Percentiles rank a stretch among this genome's conserved stretches.
Conservation (phyloP, 2,329 filamentous ascomycete genomes). For the Phyllosticta citriasiana region DNA sequence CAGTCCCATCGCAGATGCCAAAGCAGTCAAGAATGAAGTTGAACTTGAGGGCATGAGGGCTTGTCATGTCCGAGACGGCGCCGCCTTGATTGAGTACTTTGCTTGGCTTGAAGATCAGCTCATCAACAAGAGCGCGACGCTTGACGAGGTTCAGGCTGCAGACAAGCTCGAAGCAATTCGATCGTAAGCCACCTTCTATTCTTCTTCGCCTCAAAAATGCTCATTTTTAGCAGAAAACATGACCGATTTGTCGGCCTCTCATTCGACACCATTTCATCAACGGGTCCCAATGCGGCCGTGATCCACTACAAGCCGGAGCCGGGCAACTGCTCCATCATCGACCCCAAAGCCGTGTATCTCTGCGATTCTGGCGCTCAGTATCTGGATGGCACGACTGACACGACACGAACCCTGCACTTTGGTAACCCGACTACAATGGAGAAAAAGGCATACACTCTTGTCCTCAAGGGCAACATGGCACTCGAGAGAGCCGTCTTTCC, state of each 20-base stretch:
- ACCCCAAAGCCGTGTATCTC: constrained; percentile 78
- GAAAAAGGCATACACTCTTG: constrained; percentile 82
- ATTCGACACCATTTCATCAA: constrained; percentile 93
- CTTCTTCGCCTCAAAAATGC: not conserved
- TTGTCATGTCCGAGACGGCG: constrained; percentile 89
- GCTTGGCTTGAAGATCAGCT: constrained; percentile 93
- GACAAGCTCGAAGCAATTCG: constrained; percentile 78
- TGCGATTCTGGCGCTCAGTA: constrained; percentile 98
- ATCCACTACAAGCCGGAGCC: constrained; percentile 92
- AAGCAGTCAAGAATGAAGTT: constrained; percentile 85
- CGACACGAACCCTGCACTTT: constrained; percentile 88
- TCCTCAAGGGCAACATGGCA: constrained; percentile 87
- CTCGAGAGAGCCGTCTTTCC: constrained; percentile 82
- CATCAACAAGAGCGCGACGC: constrained; percentile 55
- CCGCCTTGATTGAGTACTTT: constrained; percentile 84
- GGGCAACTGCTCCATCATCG: constrained; percentile 71
- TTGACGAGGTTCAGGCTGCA: constrained; percentile 87
- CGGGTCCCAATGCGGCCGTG: constrained; percentile 81
- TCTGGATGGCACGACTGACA: constrained; percentile 89
- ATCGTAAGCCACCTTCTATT: constrained; percentile 22
- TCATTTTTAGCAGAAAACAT: constrained; percentile 37
- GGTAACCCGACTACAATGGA: constrained; percentile 74
- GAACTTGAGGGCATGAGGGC: constrained; percentile 88
- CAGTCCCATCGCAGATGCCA: constrained; percentile 81
- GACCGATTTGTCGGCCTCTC: constrained; percentile 80